phyloP scores from a whole-genome alignment of 2,329 filamentous ascomycete species.

The Fusarium graminum region DNA sequence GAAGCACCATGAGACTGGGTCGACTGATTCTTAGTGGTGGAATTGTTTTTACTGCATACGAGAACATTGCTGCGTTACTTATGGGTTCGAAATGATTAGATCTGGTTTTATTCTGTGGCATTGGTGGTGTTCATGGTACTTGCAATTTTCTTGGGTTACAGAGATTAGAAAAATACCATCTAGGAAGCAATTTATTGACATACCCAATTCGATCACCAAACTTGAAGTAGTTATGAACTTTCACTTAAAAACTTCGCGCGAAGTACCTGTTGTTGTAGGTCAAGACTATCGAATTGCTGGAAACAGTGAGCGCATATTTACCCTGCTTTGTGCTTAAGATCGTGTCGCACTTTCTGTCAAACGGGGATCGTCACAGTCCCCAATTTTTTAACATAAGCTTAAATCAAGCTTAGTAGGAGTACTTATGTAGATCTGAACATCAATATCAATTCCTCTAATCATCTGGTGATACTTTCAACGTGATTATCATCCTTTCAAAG shows the following conservation, averaged over 20 bases:
- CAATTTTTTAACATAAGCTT: background rate
- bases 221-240: background rate
- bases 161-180: background rate
- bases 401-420: background rate
- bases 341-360: background rate
- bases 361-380: background rate
- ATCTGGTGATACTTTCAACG: background rate
- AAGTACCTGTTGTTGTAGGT: background rate
- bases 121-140: background rate
- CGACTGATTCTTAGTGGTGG: constrained; percentile 75
- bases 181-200: background rate
- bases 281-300: too few relatives aligned
- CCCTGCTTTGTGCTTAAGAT: background rate
- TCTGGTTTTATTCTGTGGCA: accelerated
- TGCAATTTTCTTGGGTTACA: background rate
- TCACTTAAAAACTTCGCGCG: background rate
- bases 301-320: too few relatives aligned
- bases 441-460: too few relatives aligned
- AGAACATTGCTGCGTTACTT: constrained; percentile 60
- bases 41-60: constrained; percentile 74
- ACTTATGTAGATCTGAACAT: background rate
- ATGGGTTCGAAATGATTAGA: constrained; percentile 16
- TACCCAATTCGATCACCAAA: background rate
- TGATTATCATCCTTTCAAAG: too few relatives aligned
- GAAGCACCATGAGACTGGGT: constrained; percentile 76